Conservation (phyloP, 257 asterid species). For the Solanum bulbocastanum region DNA sequence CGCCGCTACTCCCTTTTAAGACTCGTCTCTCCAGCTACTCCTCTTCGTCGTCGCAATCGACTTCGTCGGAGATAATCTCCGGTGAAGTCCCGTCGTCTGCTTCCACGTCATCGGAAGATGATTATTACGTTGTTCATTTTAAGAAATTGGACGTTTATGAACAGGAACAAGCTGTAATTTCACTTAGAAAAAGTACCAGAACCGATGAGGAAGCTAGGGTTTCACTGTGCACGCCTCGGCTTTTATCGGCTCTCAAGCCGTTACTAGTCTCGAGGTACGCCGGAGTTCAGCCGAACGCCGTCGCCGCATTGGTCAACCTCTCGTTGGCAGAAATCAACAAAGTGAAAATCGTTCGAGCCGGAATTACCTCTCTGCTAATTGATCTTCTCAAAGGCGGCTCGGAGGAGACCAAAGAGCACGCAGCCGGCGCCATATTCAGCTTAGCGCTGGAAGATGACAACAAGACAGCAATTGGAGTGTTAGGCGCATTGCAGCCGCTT, state of each 20-base stretch:
- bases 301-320: constrained; percentile 79
- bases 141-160: constrained; percentile 51
- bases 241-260: constrained; percentile 46
- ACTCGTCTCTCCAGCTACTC: constrained; percentile 74
- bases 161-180: constrained; percentile 70
- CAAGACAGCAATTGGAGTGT: constrained; percentile 73
- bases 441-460: constrained; percentile 65
- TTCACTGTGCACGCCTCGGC: constrained; percentile 53
- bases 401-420: constrained; percentile 79
- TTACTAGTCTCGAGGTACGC: constrained; percentile 55
- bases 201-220: constrained; percentile 46
- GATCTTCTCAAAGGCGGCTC: constrained; percentile 62
- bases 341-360: constrained; percentile 68
- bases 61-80: constrained; percentile 49
- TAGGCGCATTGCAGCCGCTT: constrained; percentile 79
- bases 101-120: constrained; percentile 30
- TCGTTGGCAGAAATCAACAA: constrained; percentile 65
- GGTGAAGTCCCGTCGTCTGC: constrained; percentile 27
- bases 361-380: constrained; percentile 52
- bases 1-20: constrained; percentile 56
- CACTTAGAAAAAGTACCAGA: constrained; percentile 58
- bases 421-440: constrained; percentile 88
- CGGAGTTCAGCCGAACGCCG: constrained; percentile 59
- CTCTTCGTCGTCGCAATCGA: constrained; percentile 52
- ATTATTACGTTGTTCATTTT: constrained; percentile 19